phyloP scores from a whole-genome alignment of 306 rosid species.

The Fragaria vesca region DNA sequence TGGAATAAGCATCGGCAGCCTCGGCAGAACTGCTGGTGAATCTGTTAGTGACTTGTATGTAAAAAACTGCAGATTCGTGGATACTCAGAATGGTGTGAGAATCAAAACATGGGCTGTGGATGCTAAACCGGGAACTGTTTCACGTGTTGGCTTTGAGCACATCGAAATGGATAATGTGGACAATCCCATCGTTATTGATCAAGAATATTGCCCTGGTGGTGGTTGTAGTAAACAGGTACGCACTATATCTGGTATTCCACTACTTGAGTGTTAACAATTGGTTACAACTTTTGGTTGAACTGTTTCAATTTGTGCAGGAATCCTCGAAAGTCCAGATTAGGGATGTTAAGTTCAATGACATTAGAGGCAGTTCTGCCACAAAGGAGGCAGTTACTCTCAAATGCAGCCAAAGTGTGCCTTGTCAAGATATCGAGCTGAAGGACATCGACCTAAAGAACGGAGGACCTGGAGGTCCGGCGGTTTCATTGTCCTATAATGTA shows the following conservation, averaged over 20 bases:
- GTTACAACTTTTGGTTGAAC: background rate
- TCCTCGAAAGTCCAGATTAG: slow-evolving; percentile 15
- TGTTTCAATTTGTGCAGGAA: slow-evolving; percentile 1
- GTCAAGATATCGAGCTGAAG: slow-evolving; percentile 7
- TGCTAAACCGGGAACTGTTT: slow-evolving; percentile 11
- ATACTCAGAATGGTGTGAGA: slow-evolving; percentile 33
- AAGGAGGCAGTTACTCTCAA: slow-evolving; percentile 8
- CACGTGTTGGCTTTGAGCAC: slow-evolving; percentile 10
- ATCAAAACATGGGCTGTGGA: slow-evolving; percentile 31
- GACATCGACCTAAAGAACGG: slow-evolving; percentile 15
- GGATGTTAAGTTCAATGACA: slow-evolving; percentile 10
- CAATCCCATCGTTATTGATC: slow-evolving; percentile 38
- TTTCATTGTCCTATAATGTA: slow-evolving; percentile 13
- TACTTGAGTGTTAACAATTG: background rate
- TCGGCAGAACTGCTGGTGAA: background rate
- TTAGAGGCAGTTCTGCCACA: slow-evolving; percentile 22
- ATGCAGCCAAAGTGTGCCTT: slow-evolving; percentile 26
- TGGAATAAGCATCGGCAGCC: slow-evolving; percentile 21
- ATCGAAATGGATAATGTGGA: slow-evolving; percentile 14
- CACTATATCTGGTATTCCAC: background rate
- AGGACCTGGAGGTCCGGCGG: slow-evolving; percentile 12
- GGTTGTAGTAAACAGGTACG: slow-evolving; percentile 11
- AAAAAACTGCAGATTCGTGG: slow-evolving; percentile 1
- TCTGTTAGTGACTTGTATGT: background rate
- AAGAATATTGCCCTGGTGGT: slow-evolving; percentile 33